Evolutionary conservation across 1,139 yeast species (phyloP), one percentile per base, ranked within the genome.

Genomic region (Suhomyces chickasaworum): DNA sequence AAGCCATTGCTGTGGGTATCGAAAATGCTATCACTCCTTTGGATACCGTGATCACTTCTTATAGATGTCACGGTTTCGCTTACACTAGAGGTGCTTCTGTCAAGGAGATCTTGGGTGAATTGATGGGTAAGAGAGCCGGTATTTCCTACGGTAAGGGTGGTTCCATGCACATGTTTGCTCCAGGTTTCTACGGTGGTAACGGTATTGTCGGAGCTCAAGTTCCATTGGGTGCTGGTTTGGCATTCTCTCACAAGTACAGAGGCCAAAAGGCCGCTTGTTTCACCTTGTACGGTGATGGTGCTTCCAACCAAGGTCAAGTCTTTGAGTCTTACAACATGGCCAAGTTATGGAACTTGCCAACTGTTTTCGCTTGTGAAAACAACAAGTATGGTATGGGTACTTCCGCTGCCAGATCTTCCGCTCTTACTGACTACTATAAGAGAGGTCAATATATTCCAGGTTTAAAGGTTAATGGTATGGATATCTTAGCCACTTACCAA

Each of bases 381-480:
- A 93, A 93, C 84, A 93, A 90, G 77, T 93, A 93, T 71, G 99
- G 99, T 80, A 93, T 93, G 99, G 99, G 99, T 76, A 93, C 99
- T 46, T 76, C 99, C 56, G 98, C 98, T 49, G 74, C 96, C 45
- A 86, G 99, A 76, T 89, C 98, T 13, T 90, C 97, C 48, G 99
- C 99, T 44, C 75, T 90, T 80, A 86, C 95, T 51, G 98, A 93
- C 64, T 93, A 90, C 81, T 88, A 87, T 84, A 89, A 93, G 85
- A 90, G 99, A 77, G 99, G 98, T 66, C 99, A 93, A 77, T 93
- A 90, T 78, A 93, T 93, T 60, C 99, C 99, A 57, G 99, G 99
- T 76, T 80, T 93, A 66, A 93, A 91, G 79, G 89, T 93, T 64
- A 93, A 93, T 70, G 99, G 99, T 77, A 93, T 93, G 99, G 98